Percentiles rank a stretch among this genome's conserved stretches.
Conservation (phyloP, 164 flowering plant genomes). For the Stephania japonica region DNA sequence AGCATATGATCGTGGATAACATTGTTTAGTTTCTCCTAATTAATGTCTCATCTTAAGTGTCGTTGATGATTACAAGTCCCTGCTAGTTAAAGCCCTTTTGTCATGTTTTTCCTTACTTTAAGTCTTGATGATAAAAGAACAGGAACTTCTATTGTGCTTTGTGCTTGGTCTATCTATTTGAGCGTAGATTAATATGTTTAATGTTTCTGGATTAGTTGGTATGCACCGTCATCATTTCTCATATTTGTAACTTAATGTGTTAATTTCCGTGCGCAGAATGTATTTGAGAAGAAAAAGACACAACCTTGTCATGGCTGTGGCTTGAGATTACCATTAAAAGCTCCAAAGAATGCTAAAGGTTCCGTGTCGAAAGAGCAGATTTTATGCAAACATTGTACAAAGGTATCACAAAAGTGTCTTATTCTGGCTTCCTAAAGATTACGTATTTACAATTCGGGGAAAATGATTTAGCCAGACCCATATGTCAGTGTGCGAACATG, state of each 20-base stretch:
- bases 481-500: background rate
- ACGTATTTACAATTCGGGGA: background rate
- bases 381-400: slow-evolving; percentile 69
- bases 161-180: too few species aligned
- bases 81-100: too few species aligned
- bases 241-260: background rate
- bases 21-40: background rate
- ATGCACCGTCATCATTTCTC: background rate
- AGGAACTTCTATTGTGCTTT: too few species aligned
- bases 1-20: background rate
- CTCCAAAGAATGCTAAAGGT: slow-evolving; percentile 40
- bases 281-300: slow-evolving; percentile 25
- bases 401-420: slow-evolving; percentile 35
- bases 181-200: background rate
- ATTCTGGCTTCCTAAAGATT: background rate
- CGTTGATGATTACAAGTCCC: too few species aligned
- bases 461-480: background rate
- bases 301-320: slow-evolving; percentile 70
- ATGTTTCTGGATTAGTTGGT: background rate
- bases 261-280: slow-evolving; percentile 33
- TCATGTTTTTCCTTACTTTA: too few species aligned
- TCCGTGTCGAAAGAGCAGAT: slow-evolving; percentile 29
- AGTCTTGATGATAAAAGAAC: too few species aligned
- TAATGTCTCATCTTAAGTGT: too few species aligned
- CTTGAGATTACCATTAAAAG: slow-evolving; percentile 39